Evolutionary conservation across 768 basidiomycete species (phyloP).

Genomic region (Phanerochaete sordida): DNA sequence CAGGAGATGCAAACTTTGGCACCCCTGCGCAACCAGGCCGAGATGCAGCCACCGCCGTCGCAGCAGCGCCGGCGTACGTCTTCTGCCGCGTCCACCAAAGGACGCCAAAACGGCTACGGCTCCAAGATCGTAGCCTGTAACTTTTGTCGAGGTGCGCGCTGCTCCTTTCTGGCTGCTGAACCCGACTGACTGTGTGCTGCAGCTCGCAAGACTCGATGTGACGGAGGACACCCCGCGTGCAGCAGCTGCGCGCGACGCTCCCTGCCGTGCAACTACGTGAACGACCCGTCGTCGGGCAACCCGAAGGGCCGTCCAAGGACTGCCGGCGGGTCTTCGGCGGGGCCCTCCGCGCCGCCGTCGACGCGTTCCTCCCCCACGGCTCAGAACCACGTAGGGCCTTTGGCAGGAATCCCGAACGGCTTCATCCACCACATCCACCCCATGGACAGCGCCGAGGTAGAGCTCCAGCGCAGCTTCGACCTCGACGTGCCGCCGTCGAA

Average conservation of each 20-base stretch:
- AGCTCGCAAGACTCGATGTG: conserved; percentile 90
- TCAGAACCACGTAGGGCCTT: conserved; percentile 12
- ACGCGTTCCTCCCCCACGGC: conserved; percentile 24
- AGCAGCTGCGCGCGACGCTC: conserved; percentile 77
- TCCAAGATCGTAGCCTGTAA: conserved; percentile 88
- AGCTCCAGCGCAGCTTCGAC: conserved; percentile 59
- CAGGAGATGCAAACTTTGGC: conserved; percentile 14
- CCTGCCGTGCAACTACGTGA: conserved; percentile 77
- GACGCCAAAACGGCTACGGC: conserved; percentile 61
- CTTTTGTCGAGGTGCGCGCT: conserved; percentile 72
- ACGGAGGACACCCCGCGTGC: conserved; percentile 82
- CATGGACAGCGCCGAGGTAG: conserved; percentile 36
- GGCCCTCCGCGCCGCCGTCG: conserved; percentile 20
- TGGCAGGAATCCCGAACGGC: conserved; percentile 17
- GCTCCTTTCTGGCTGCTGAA: conserved; percentile 1
- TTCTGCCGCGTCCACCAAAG: conserved; percentile 59
- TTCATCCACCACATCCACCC: conserved; percentile 14
- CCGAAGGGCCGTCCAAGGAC: conserved; percentile 15
- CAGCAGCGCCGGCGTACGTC: conserved; percentile 63
- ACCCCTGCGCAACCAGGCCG: conserved; percentile 20
- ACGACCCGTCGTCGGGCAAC: conserved; percentile 42
- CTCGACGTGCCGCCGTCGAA: conserved; percentile 54
- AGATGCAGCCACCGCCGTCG: conserved; percentile 17
- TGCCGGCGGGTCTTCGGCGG: background rate
- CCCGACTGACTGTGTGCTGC: conserved; percentile 3